Conservation (phyloP, 176 grass and related monocot genomes). For the Eleusine indica region DNA sequence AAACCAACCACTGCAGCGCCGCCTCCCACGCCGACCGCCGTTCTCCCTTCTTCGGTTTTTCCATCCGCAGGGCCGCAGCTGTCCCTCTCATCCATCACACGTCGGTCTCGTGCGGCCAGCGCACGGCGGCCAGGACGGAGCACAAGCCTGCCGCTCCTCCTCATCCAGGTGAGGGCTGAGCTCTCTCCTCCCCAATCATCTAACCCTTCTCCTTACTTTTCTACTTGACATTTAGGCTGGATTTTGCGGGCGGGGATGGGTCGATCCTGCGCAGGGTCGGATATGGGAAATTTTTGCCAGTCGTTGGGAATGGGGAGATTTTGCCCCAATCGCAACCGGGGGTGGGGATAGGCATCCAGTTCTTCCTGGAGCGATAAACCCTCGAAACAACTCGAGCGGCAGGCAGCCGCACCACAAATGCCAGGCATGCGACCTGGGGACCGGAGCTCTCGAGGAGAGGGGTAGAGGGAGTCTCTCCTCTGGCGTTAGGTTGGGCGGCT, state of each 20-base stretch:
- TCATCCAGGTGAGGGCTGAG: background rate
- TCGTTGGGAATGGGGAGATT: background rate
- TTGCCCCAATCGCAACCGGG: background rate
- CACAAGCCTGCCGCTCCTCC: background rate
- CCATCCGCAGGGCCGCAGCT: background rate
- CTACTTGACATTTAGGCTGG: background rate
- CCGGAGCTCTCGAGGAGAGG: background rate
- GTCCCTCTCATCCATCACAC: background rate
- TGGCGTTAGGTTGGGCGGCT: background rate
- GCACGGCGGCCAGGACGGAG: background rate
- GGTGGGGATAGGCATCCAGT: background rate
- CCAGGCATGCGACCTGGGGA: background rate
- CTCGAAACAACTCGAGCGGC: no score
- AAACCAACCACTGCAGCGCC: no score
- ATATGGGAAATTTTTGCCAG: background rate
- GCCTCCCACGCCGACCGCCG: no score
- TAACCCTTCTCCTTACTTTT: background rate
- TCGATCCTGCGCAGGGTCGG: background rate
- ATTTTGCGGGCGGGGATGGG: background rate
- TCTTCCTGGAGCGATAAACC: background rate
- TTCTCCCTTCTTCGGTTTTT: no score
- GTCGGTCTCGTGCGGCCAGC: background rate
- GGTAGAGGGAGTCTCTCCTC: background rate
- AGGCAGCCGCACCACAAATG: background rate
- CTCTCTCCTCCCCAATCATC: background rate